These are phyloP conservation scores for Sesbania bispinosa DNA, from an alignment of 306 rosid genomes.

Conservation along the genomic window DNA sequence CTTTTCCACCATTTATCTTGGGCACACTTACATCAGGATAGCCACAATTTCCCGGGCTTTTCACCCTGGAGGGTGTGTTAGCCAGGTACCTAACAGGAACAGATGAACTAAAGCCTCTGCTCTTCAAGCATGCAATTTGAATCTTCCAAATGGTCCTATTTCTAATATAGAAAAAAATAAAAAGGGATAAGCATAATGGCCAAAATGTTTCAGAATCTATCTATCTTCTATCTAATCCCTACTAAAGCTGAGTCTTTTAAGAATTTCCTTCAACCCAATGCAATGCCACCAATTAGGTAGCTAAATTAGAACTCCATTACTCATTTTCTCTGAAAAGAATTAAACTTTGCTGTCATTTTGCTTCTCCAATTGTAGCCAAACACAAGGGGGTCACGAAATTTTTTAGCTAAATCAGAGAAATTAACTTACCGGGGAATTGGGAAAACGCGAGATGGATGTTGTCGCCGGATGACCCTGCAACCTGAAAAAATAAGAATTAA, in stretches of 20 bases:
- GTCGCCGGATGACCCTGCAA: too few relatives aligned
- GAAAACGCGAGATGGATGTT: slow-evolving; percentile 33
- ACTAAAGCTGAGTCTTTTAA: background rate
- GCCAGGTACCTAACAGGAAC: slow-evolving; percentile 53
- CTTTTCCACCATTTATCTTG: slow-evolving; percentile 32
- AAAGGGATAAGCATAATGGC: slow-evolving; percentile 16
- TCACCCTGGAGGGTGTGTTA: slow-evolving; percentile 29
- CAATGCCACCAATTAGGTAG: slow-evolving; percentile 6
- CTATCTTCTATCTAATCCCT: too few relatives aligned
- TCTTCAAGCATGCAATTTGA: slow-evolving; percentile 44
- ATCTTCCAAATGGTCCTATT: slow-evolving; percentile 53
- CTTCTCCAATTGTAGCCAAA: slow-evolving; percentile 20
- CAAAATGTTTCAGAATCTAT: slow-evolving; percentile 11
- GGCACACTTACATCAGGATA: slow-evolving; percentile 20
- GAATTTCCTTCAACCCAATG: slow-evolving; percentile 17
- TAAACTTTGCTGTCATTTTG: background rate
- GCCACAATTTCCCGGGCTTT: slow-evolving; percentile 22
- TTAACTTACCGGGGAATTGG: slow-evolving; percentile 47
- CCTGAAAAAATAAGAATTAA: too few relatives aligned
- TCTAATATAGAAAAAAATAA: background rate
- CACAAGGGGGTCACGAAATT: slow-evolving; percentile 6
- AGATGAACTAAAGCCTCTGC: slow-evolving; percentile 49
- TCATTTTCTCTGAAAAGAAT: background rate
- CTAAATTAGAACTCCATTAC: slow-evolving; percentile 6
- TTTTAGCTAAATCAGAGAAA: background rate